Evolutionary conservation across 768 basidiomycete genomes (phyloP).

Genomic region (Cyclocybe aegerita): DNA sequence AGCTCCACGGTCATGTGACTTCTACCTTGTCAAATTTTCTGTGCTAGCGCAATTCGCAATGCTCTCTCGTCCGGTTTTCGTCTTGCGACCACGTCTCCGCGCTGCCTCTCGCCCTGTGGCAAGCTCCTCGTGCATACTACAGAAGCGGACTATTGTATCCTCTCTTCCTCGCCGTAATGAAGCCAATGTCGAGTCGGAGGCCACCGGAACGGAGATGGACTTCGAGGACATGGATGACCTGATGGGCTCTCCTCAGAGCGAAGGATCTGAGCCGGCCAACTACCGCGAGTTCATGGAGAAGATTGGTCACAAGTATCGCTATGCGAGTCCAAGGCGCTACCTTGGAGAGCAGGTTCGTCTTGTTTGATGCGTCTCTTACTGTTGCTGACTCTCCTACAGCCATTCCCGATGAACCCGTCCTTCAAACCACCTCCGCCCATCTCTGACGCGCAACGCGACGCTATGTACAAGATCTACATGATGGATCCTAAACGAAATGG

Average conservation of each 20-base stretch:
- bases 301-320: constrained; percentile 40
- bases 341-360: constrained; percentile 50
- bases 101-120: constrained; percentile 16
- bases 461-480: constrained; percentile 64
- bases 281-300: constrained; percentile 41
- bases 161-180: constrained; percentile 21
- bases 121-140: constrained; percentile 12
- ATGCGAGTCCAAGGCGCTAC: constrained; percentile 58
- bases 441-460: constrained; percentile 55
- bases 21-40: constrained; percentile 31
- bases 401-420: constrained; percentile 82
- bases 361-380: constrained; percentile 4
- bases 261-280: constrained; percentile 5
- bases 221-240: constrained; percentile 5
- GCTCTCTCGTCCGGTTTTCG: constrained; percentile 33
- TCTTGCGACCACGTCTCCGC: constrained; percentile 28
- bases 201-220: constrained; percentile 16
- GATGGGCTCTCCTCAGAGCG: constrained; percentile 2
- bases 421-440: constrained; percentile 81
- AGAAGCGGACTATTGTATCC: constrained; percentile 24
- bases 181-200: constrained; percentile 20
- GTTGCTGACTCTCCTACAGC: constrained; percentile 43
- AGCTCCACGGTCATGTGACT: constrained; percentile 27
- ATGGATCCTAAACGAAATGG: constrained; percentile 53
- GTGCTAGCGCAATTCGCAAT: constrained; percentile 22